Conservation (phyloP, 169 alveolate genomes). For the Plasmodium inui region DNA sequence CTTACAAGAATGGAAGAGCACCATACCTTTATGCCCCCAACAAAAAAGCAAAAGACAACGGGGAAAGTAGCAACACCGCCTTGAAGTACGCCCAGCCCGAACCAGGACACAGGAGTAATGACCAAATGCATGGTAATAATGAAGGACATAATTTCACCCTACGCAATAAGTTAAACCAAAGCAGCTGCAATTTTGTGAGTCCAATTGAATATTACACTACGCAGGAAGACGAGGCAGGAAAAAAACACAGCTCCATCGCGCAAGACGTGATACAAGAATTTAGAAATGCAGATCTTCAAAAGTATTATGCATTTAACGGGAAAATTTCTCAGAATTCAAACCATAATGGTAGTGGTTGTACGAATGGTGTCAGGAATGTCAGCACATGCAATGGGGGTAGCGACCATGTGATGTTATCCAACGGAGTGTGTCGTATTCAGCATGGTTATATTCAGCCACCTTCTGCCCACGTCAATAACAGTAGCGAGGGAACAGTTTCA, state of each 20-base stretch:
- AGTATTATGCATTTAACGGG: not conserved
- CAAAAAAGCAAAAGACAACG: not conserved
- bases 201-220: not conserved
- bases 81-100: not conserved
- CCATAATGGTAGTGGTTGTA: not conserved
- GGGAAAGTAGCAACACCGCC: not conserved
- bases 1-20: not conserved
- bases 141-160: not conserved
- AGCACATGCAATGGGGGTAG: not conserved
- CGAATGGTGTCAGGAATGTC: slow-evolving; percentile 1
- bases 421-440: not conserved
- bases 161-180: not conserved
- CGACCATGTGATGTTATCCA: not conserved
- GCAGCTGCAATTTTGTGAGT: not conserved
- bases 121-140: not conserved
- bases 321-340: not conserved
- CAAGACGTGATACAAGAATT: not conserved
- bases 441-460: not conserved
- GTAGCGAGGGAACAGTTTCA: not conserved
- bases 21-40: not conserved
- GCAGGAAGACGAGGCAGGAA: not conserved
- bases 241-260: not conserved
- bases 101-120: not conserved
- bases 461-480: not conserved
- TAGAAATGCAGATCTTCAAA: slow-evolving; percentile 11